Evolutionary conservation across 371 early-diverging fungal genomes (phyloP), one percentile per base, ranked within the genome.

Genomic region (Funneliformis caledonium): DNA sequence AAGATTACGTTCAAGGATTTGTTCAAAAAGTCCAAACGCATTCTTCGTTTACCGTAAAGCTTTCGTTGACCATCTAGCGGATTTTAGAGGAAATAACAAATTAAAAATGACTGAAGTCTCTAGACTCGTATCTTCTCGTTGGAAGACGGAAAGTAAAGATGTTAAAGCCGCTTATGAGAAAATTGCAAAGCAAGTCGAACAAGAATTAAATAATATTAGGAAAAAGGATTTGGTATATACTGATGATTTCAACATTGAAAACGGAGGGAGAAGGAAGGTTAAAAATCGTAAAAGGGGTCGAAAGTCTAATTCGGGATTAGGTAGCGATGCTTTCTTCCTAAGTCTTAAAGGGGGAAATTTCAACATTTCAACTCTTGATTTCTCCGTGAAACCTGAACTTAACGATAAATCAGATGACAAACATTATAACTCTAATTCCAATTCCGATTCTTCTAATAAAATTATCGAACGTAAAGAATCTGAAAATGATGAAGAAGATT

Each of bases 31-130:
- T 45, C 79, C 79, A 37, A 79, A 79, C 31, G 48, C 64, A 14
- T 79, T 79, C 45, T 70, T 79, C 26, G 48, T 79, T 4, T 79
- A 79, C 59, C 48, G 79, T 12, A 79, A 70, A 59, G 68, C 72
- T 26, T 79, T 79, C 26, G 79, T 79, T 12, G 45, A 60, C 47
- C 65, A 67, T 19, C 64, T 79, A 22, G 22, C 75, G 48, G 14
- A 6, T 6, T 45, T 67, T 12, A 14, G 9, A 8, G 16, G 16
- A 16, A 42, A 43, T 6, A n/a, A 50, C 43, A 65, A 50, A n/a
- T n/a, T 79, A 7, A 62, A 62, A 43, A 79, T 79, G 79, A 79
- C 56, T 4, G 68, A 43, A 56, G 70, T 79, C 16, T 69, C 70
- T 19, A 33, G 45, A 14, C 33, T 65, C 8, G 70, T 60, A 31